Percentiles rank a stretch among this genome's conserved stretches.
Conservation (phyloP, 495 filamentous ascomycete species). For the Podospora fimiseda region DNA sequence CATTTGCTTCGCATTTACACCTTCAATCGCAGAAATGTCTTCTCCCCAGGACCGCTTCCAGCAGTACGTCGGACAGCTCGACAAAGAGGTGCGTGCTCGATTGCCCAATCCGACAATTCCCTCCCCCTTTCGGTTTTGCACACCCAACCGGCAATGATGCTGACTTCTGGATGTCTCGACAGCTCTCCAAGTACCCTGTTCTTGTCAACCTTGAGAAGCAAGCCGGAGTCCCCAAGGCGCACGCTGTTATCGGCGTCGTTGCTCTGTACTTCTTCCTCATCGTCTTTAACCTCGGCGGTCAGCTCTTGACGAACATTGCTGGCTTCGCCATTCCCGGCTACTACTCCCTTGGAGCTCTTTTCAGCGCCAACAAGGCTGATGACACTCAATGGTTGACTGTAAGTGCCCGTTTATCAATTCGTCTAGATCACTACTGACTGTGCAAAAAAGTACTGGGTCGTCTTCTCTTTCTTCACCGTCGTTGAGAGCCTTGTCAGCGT, state of each 20-base stretch:
- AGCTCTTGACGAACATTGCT: slow-evolving; percentile 93
- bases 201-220: slow-evolving; percentile 97
- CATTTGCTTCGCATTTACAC: not conserved
- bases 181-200: slow-evolving; percentile 94
- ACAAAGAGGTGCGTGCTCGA: slow-evolving; percentile 81
- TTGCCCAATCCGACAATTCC: slow-evolving; percentile 2
- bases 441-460: slow-evolving; percentile 85
- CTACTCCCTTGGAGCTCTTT: slow-evolving; percentile 88
- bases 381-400: slow-evolving; percentile 83
- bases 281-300: slow-evolving; percentile 97
- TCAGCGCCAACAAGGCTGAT: slow-evolving; percentile 72
- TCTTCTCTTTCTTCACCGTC: slow-evolving; percentile 87
- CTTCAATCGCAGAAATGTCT: slow-evolving; percentile 48
- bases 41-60: slow-evolving; percentile 85
- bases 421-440: slow-evolving; percentile 20
- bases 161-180: slow-evolving; percentile 16
- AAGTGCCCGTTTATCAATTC: slow-evolving; percentile 17
- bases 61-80: slow-evolving; percentile 81
- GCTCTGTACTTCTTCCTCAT: slow-evolving; percentile 96
- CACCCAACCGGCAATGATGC: not conserved
- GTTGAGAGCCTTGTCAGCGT: slow-evolving; percentile 88
- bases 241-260: slow-evolving; percentile 78
- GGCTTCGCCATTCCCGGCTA: slow-evolving; percentile 93
- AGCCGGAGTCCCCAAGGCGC: slow-evolving; percentile 91
- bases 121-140: slow-evolving; percentile 7